phyloP scores from a whole-genome alignment of 306 rosid genomes.

The Vigna trinervia region DNA sequence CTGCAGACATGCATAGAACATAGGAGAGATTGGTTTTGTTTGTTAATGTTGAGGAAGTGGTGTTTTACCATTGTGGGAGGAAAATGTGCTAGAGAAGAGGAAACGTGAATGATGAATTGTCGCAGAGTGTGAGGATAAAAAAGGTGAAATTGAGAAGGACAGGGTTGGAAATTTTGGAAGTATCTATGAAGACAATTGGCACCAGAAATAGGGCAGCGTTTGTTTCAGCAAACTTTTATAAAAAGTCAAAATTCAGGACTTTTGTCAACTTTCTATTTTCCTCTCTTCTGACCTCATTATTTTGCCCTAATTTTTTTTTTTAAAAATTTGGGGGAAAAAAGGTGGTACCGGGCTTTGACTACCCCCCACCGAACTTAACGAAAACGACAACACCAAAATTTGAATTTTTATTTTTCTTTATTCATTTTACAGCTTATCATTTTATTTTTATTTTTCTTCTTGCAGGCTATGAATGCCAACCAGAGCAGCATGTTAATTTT shows the following conservation, averaged over 20 bases:
- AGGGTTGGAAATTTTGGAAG: constrained; percentile 67
- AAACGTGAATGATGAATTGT: constrained; percentile 39
- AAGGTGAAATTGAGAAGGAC: constrained; percentile 50
- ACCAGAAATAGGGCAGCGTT: constrained; percentile 48
- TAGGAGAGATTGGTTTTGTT: neutral
- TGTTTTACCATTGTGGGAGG: constrained; percentile 34
- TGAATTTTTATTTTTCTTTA: neutral
- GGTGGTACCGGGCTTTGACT: constrained; percentile 54
- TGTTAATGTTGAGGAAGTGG: neutral
- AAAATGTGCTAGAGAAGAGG: constrained; percentile 41
- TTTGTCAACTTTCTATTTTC: constrained; percentile 58
- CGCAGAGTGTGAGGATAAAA: constrained; percentile 33
- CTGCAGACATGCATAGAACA: too few relatives aligned
- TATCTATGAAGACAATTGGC: constrained; percentile 54
- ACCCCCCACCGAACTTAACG: neutral
- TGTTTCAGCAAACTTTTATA: constrained; percentile 51
- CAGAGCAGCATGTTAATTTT: constrained; percentile 94
- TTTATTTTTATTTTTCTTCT: neutral
- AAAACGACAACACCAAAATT: constrained; percentile 40
- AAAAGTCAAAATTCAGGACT: constrained; percentile 71
- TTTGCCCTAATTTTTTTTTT: neutral
- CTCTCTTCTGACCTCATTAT: constrained; percentile 42
- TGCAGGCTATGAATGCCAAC: constrained; percentile 77
- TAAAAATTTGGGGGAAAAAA: neutral
- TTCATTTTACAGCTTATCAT: too few relatives aligned